Base-by-base conservation (phyloP, 352 stramenopile species). In the Pseudoperonospora humuli region DNA sequence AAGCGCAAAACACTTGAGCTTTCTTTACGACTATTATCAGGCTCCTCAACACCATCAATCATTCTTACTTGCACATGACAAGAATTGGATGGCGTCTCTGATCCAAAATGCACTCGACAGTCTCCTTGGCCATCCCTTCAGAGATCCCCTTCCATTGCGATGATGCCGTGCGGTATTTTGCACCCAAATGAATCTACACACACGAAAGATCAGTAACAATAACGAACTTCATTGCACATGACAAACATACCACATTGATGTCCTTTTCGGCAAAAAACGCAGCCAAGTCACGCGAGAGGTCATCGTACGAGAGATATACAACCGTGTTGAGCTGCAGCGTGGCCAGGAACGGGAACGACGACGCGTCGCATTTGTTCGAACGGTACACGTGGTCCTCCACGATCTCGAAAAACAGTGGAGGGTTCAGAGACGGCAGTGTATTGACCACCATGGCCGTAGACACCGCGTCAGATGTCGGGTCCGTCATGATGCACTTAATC, bases 41-140 rank as follows among this genome's bases (percentile, higher is more conserved):
- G 4, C 15, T 13, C 14, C 8, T 25, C 2, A 35, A 19, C 4
- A 32, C 4, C 6, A 2, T 27, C 9, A 5, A 2, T 27, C 9
- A 5, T n/a, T 56, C 67, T 3, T 64, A 93, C 80, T 93, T 91
- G 81, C 81, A 93, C 74, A 90, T 89, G 58, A 93, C 64, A 48
- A 93, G 62, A 53, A 93, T 76, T 13, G 81, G 81, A 34, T 91
- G 75, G 9, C 70, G 67, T 20, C 74, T 69, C 52, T 87, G 65
- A 53, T 93, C 78, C 20, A 93, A 54, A 13, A 93, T 88, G 53
- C 61, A 75, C 67, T 93, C 76, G 28, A 93, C 86, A 6, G 81
- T 70, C 25, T 93, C 81, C 45, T 93, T 93, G 18, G 78, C 75
- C 72, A 93, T 86, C 24, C 78, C 75, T 36, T 93, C 81, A 7